These are phyloP conservation scores for Ampelocalamus luodianensis DNA, from an alignment of 176 grass and related monocot species.

Conservation along the genomic window DNA sequence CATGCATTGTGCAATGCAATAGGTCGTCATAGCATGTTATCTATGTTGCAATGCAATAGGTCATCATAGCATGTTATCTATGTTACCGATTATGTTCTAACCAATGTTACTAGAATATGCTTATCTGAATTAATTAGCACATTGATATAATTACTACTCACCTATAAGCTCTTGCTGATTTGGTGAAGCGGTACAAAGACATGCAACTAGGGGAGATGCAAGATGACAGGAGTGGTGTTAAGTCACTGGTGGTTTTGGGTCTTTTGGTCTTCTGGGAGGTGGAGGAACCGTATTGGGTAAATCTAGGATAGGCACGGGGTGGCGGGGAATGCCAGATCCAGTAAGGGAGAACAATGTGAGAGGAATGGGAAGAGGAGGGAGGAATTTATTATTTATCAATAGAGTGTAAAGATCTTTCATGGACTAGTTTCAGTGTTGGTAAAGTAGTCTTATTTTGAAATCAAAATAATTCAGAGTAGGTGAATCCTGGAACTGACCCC, in stretches of 20 bases:
- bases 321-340: not conserved
- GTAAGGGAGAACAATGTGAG: not conserved
- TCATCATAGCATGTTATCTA: not conserved
- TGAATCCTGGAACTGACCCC: not conserved
- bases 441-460: not conserved
- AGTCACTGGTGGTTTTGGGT: not conserved
- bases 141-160: not conserved
- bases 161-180: not conserved
- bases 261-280: not conserved
- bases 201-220: not conserved
- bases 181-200: not conserved
- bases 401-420: not conserved
- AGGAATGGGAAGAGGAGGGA: not conserved
- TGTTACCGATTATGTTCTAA: not conserved
- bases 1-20: not conserved
- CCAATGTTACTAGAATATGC: not conserved
- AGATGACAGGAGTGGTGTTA: not conserved
- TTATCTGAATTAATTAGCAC: not conserved
- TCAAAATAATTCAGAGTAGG: not conserved
- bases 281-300: not conserved
- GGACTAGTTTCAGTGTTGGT: not conserved
- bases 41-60: conserved; percentile 6
- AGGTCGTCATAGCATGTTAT: not conserved
- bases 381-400: not conserved
- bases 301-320: not conserved